Evolutionary conservation across 2,329 filamentous ascomycete genomes (phyloP), one percentile per base, ranked within the genome.

Genomic region (Paecilomyces sp.): DNA sequence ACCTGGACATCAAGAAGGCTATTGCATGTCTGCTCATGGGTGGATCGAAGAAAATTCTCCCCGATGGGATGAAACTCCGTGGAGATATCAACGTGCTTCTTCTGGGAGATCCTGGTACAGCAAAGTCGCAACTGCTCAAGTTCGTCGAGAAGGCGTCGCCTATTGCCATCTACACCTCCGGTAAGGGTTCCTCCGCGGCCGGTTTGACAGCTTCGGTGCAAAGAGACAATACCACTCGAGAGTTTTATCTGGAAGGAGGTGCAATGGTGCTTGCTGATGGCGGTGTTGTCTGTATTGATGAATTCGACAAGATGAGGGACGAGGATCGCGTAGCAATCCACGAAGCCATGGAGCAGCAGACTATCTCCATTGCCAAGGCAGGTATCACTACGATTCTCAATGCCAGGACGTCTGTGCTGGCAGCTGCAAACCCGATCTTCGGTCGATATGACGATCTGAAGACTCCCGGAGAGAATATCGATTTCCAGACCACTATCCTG

Each of bases 271-370:
- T 99, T 18, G 94, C 94, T 3, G 94, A 99, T 66, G 92, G 92
- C 2, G 94, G 94, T 68, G 93, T 97, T 0, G 94, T 97, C 9
- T 97, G 94, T 75, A 99, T 99, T 67, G 94, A 99, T 71, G 94
- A 99, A 77, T 99, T 99, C 71, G 94, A 99, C 80, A 99, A 99
- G 81, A 99, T 99, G 94, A 85, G 94, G 63, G 94, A 99, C 72
- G 94, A 99, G 75, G 94, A 99, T 69, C 85, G 94, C 67, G 94
- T 97, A 6, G 94, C 94, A 1, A 99, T 99, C 66, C 94, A 99
- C 81, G 94, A 99, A 83, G 94, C 94, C 60, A 99, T 99, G 94
- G 94, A 99, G 74, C 94, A 99, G 78, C 94, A 99, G 76, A 99
- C 94, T 0, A 99, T 99, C 62, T 97, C 94, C 11, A 97, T 99